Base-by-base conservation (phyloP, 129 eudicot genomes). In the Centella asiatica region DNA sequence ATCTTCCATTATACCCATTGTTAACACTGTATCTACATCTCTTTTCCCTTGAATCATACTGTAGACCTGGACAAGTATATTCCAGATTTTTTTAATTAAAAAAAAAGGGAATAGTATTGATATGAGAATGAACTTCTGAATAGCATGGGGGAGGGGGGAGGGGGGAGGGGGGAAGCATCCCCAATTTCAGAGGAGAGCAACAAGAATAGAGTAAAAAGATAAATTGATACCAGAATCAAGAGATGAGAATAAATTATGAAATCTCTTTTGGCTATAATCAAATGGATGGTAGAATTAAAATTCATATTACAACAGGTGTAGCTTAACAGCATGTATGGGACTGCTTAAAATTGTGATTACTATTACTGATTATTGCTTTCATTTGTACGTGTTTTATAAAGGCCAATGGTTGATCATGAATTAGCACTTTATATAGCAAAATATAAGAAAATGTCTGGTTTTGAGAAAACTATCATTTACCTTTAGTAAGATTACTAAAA, bases 1-100 rank as follows among this genome's bases (percentile, higher is more conserved):
- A 76, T 93, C 99, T 57, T 93, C 99, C 99, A 93, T 93, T 13
- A 87, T 80, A 65, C 99, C 99, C 99, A 93, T 93, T 32, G 96
- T 87, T 69, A 93, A 60, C 77, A 93, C 88, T 22, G 96, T 93
- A 56, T 93, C 99, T 19, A 85, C 96, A 75, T 93, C 99, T 77
- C 96, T 75, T 81, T 85, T 93, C 39, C 95, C 99, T 80, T 93
- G 99, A 82, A 85, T 84, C 90, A 93, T 85, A 67, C 96, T 93
- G 73, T 93, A 93, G 22, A 93, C 96, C 99, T 93, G 57, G 56
- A 59, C 48, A 67, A 52, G 42, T 1, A 32, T 22, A 56, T 56
- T 9, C n/a, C 33, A 55, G 24, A 32, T 33, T 7, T n/a, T n/a
- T n/a, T n/a, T n/a, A n/a, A n/a, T n/a, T n/a, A n/a, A n/a, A n/a